Evolutionary conservation across 352 stramenopile species (phyloP), one percentile per base, ranked within the genome.

Genomic region (Peronospora destructor): DNA sequence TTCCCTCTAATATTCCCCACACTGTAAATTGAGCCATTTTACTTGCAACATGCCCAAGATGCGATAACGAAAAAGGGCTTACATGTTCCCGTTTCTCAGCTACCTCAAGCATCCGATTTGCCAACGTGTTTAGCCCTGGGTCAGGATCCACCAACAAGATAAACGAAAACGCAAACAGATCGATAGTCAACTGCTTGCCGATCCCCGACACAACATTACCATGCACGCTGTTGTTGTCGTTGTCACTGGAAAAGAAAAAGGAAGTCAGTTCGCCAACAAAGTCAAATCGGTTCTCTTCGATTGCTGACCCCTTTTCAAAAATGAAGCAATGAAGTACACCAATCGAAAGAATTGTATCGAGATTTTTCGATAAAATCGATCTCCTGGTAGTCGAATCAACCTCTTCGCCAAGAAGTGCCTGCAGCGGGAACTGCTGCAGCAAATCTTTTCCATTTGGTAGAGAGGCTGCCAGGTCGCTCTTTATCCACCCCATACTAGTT

Each of bases 91-190:
- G 68, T 33, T 72, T 54, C 53, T 87, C 70, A 16, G 73, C 76
- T 14, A 79, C 23, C 0, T 54, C 50, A 25, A 84, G 44, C 67
- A 87, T 82, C 3, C 47, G 41, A n/a, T 60, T 37, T 21, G 49
- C 78, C 1, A 83, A 34, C 16, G 61, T 47, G 33, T 81, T 66
- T n/a, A 76, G 39, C 35, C 36, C 39, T 8, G 55, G 51, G 26
- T 72, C 54, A 17, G 59, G 56, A 45, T 60, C 46, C 1, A 38
- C 52, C 32, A 56, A 46, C 13, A 73, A 48, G n/a, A 85, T 65
- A 19, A 88, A 89, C 4, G 77, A 79, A 17, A 87, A 63, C 3
- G 77, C 80, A 52, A 89, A 81, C 23, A 88, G 50, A 49, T 89
- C 80, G 0, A 76, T 84, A 6, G 68, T 84, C 11, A 91, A 32